Conservation (phyloP, 345 rosid genomes). For the Pseudoturritis turrita region DNA sequence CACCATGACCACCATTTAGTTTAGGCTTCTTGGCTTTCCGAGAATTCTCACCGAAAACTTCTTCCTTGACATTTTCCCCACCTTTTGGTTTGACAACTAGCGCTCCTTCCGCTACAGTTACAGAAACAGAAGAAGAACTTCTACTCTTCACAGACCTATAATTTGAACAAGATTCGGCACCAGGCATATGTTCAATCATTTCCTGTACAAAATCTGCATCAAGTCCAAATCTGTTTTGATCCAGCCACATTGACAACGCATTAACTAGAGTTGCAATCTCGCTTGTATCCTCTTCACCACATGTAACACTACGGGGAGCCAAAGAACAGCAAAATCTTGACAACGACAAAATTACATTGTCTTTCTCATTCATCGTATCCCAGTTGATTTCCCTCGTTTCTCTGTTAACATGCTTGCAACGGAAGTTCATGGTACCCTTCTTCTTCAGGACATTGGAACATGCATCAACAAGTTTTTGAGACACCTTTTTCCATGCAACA, state of each 20-base stretch:
- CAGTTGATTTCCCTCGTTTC: constrained; percentile 34
- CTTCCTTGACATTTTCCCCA: constrained; percentile 38
- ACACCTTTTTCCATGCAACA: constrained; percentile 71
- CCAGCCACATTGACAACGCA: constrained; percentile 65
- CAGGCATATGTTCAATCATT: constrained; percentile 77
- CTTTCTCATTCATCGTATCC: constrained; percentile 39
- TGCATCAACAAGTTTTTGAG: constrained; percentile 57
- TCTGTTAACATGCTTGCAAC: constrained; percentile 62
- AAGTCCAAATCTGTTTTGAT: constrained; percentile 86
- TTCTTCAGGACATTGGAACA: constrained; percentile 42
- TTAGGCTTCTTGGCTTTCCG: constrained; percentile 45
- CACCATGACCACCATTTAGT: constrained; percentile 32
- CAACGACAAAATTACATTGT: constrained; percentile 33
- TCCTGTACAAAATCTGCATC: constrained; percentile 90
- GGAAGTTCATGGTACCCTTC: constrained; percentile 43
- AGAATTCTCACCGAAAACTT: constrained; percentile 36
- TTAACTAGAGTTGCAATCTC: constrained; percentile 40
- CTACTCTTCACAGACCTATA: constrained; percentile 62
- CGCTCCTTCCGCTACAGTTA: constrained; percentile 64
- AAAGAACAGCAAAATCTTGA: constrained; percentile 65
- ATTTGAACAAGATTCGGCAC: constrained; percentile 52
- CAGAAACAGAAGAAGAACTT: constrained; percentile 36
- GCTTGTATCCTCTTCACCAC: constrained; percentile 34
- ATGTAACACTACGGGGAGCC: constrained; percentile 28
- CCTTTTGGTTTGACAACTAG: constrained; percentile 47